Base-by-base conservation (phyloP, 1,139 yeast species). In the Hyphopichia wangnamkhiaoensis region DNA sequence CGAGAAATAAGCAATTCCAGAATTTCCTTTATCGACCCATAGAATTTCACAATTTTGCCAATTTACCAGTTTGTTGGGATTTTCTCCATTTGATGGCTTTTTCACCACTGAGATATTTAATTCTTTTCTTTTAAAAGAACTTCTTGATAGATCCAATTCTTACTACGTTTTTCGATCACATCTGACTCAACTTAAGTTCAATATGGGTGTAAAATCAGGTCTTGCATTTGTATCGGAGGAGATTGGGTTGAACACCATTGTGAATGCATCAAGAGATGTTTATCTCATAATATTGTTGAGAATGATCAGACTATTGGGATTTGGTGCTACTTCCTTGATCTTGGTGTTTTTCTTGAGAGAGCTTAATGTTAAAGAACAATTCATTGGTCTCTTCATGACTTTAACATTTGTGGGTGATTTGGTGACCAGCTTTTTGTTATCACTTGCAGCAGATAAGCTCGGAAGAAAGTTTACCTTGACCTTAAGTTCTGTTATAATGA, bases 241-340 rank as follows among this genome's bases (percentile, higher is more conserved):
- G 39, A 50, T 64, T 19, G 70, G 70, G 1, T 35, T 62, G 13
- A 31, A 37, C 13, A 63, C 72, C 9, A 46, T 68, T 14, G 17
- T 52, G 14, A 37, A 37, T 1, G 50, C 67, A 2, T 48, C 58
- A n/a, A 38, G 43, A 18, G 72, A 67, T 48, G 64, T 65, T 2
- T 60, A 55, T 37, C 33, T 67, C 15, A 55, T 68, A 27, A 58
- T 68, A 6, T 37, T 51, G 2, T 50, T 68, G 16, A 49, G 74
- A 24, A 67, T 68, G 67, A 48, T 65, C n/a, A 52, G 74, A 37
- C 51, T 68, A 20, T 44, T 65, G 15, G 70, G 68, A 1, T 73
- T 69, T 46, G 75, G 76, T 20, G 74, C 71, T 1, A 61, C 70
- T 0, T 63, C 73, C 12, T 54, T 73, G 30, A 65, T 72, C 9